Conservation (phyloP, 192 early-diverging fungal genomes). For the Linderina pennispora region DNA sequence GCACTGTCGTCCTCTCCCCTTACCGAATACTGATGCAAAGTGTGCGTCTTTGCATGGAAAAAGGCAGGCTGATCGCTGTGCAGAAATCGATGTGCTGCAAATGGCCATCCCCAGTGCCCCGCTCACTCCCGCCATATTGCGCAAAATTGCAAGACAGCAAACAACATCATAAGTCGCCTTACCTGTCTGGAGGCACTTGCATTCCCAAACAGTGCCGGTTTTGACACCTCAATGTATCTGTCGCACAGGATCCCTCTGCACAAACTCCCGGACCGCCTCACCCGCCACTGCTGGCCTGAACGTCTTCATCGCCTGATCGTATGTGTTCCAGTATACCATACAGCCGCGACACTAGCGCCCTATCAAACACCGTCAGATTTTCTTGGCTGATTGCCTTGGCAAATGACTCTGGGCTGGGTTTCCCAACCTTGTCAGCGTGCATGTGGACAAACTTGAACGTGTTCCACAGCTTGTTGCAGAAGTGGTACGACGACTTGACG, state of each 20-base stretch:
- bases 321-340: slow-evolving; percentile 59
- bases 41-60: too few relatives aligned
- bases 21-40: too few relatives aligned
- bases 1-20: too few relatives aligned
- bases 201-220: slow-evolving; percentile 67
- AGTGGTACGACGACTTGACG: slow-evolving; percentile 79
- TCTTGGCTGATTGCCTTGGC: too few relatives aligned
- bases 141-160: too few relatives aligned
- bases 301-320: slow-evolving; percentile 60
- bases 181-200: slow-evolving; percentile 47
- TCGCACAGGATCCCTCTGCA: slow-evolving; percentile 93
- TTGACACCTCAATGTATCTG: slow-evolving; percentile 85
- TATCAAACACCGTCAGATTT: slow-evolving; percentile 72
- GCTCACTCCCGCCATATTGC: too few relatives aligned
- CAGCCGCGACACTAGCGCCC: slow-evolving; percentile 80
- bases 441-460: slow-evolving; percentile 53
- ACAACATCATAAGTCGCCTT: too few relatives aligned
- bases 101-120: too few relatives aligned
- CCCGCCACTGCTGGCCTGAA: slow-evolving; percentile 74
- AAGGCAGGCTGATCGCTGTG: too few relatives aligned
- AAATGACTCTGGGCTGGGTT: too few relatives aligned
- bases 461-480: slow-evolving; percentile 98
- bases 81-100: too few relatives aligned
- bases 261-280: slow-evolving; percentile 76
- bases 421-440: slow-evolving; percentile 17